Conservation (phyloP, 192 early-diverging fungal species). For the Coemansia erecta region DNA sequence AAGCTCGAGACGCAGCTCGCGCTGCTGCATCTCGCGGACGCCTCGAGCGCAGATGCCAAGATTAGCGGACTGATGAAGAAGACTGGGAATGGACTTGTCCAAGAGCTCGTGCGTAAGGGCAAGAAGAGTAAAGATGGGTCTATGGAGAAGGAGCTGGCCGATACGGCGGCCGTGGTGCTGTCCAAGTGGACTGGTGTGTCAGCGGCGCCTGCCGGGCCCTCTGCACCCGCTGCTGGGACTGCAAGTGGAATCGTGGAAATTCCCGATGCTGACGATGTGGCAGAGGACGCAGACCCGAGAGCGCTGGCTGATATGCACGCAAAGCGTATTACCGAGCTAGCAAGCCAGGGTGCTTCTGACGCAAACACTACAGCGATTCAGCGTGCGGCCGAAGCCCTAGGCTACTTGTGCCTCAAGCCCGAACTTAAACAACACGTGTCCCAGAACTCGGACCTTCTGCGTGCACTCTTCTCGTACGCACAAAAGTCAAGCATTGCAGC, state of each 20-base stretch:
- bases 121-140: constrained; percentile 21
- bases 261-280: constrained; percentile 5
- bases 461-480: constrained; percentile 56
- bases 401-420: constrained; percentile 73
- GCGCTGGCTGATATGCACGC: constrained; percentile 43
- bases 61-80: constrained; percentile 61
- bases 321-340: constrained; percentile 17
- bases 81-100: constrained; percentile 59
- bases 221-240: constrained; percentile 5
- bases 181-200: constrained; percentile 61
- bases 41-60: constrained; percentile 56
- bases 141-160: constrained; percentile 54
- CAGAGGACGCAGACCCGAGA: constrained; percentile 19
- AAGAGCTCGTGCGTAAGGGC: constrained; percentile 54
- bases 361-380: constrained; percentile 33
- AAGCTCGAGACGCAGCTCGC: constrained; percentile 63
- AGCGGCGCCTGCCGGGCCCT: constrained; percentile 2
- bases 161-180: constrained; percentile 58
- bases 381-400: constrained; percentile 75
- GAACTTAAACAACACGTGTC: constrained; percentile 68
- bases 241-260: constrained; percentile 10
- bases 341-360: constrained; percentile 24
- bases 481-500: constrained; percentile 48
- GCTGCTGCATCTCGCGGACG: constrained; percentile 40
- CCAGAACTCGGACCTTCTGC: constrained; percentile 58